These are phyloP conservation scores for Monilinia laxa DNA, from an alignment of 2,329 filamentous ascomycete genomes.

Conservation along the genomic window DNA sequence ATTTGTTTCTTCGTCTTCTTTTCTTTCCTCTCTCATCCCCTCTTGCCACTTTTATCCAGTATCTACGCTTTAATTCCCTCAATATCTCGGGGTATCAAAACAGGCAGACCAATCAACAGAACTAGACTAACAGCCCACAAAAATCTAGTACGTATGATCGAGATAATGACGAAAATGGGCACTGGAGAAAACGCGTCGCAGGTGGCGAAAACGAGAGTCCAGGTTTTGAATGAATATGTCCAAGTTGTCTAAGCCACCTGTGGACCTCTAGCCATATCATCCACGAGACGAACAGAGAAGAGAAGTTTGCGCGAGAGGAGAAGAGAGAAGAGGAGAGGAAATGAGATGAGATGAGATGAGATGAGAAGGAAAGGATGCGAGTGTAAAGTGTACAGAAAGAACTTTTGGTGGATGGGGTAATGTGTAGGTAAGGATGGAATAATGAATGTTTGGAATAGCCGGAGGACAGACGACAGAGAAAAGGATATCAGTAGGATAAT, in stretches of 20 bases:
- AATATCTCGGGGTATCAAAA: background rate
- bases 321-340: background rate
- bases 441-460: too few relatives aligned
- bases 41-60: background rate
- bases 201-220: constrained; percentile 58
- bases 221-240: constrained; percentile 54
- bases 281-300: too few relatives aligned
- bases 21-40: background rate
- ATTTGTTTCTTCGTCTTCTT: constrained; percentile 3
- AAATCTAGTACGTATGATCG: constrained; percentile 57
- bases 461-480: too few relatives aligned
- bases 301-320: background rate
- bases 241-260: constrained; percentile 16
- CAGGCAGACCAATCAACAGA: background rate
- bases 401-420: too few relatives aligned
- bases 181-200: constrained; percentile 56
- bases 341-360: too few relatives aligned
- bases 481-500: background rate
- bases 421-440: too few relatives aligned
- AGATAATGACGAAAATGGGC: constrained; percentile 61
- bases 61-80: too few relatives aligned
- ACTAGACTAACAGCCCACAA: background rate
- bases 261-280: background rate
- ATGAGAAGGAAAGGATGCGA: too few relatives aligned
- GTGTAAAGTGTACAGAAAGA: too few relatives aligned